Conservation (phyloP, 345 rosid genomes). For the Ceriops zippeliana region DNA sequence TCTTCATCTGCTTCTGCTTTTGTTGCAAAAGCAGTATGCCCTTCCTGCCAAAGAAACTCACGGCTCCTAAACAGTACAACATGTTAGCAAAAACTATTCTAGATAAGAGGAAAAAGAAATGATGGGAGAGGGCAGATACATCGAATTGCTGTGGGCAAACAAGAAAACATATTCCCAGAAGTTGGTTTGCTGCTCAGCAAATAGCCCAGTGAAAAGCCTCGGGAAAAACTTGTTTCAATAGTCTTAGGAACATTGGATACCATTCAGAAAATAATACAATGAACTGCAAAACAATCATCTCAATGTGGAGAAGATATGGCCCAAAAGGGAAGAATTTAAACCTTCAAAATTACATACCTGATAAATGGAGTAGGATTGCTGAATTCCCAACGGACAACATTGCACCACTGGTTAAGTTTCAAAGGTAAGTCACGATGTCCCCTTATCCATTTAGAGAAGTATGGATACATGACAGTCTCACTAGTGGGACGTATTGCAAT, state of each 20-base stretch:
- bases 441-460: conserved; percentile 94
- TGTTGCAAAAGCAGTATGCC: conserved; percentile 93
- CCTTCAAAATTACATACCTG: conserved; percentile 44
- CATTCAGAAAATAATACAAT: too few species aligned
- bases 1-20: conserved; percentile 83
- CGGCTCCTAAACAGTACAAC: conserved; percentile 60
- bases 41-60: conserved; percentile 99
- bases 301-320: neutral
- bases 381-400: conserved; percentile 99
- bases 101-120: neutral
- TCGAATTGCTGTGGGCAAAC: neutral
- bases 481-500: conserved; percentile 98
- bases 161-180: neutral
- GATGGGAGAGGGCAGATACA: neutral
- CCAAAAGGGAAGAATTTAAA: neutral
- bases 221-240: too few species aligned
- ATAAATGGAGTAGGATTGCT: conserved; percentile 99
- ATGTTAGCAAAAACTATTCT: conserved; percentile 1
- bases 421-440: conserved; percentile 96
- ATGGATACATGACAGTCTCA: conserved; percentile 99
- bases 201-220: too few species aligned
- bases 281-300: neutral
- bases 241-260: too few species aligned
- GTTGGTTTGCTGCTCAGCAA: too few species aligned
- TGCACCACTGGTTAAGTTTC: conserved; percentile 98